Conservation (phyloP, 2,329 filamentous ascomycete species). For the Hymenotorrendiella dingleyae region DNA sequence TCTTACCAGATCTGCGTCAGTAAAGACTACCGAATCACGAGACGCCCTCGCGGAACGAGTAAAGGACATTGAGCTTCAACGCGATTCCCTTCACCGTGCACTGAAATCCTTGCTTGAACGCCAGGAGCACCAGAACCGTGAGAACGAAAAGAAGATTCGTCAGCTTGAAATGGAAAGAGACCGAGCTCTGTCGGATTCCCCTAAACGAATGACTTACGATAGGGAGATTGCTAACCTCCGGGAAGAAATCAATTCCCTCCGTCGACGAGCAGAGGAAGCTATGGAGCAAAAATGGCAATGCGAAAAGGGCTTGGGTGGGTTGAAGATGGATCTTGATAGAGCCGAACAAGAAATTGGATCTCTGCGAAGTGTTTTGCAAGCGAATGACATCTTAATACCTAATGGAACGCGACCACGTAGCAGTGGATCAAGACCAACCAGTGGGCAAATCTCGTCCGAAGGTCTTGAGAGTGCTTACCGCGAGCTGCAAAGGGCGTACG, state of each 20-base stretch:
- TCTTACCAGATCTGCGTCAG: conserved; percentile 53
- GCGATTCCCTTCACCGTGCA: conserved; percentile 84
- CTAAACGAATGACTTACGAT: conserved; percentile 74
- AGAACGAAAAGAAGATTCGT: conserved; percentile 75
- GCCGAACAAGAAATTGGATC: conserved; percentile 88
- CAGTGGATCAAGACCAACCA: conserved; percentile 31
- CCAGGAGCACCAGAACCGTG: conserved; percentile 76
- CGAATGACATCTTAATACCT: conserved; percentile 75
- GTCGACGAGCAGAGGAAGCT: conserved; percentile 85
- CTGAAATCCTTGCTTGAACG: conserved; percentile 80
- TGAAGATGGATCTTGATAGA: conserved; percentile 95
- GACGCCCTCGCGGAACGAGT: conserved; percentile 71
- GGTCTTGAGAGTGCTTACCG: conserved; percentile 69
- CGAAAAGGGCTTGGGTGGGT: conserved; percentile 78
- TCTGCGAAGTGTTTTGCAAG: conserved; percentile 70
- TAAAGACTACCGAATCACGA: conserved; percentile 43
- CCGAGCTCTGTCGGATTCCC: conserved; percentile 61
- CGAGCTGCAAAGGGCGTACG: conserved; percentile 68
- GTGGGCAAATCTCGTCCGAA: conserved; percentile 56
- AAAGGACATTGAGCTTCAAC: conserved; percentile 89
- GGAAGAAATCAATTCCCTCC: conserved; percentile 76
- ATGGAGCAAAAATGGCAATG: conserved; percentile 95
- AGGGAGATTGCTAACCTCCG: conserved; percentile 74
- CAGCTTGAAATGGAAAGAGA: conserved; percentile 74
- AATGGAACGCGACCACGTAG: conserved; percentile 44